phyloP scores from a whole-genome alignment of 176 grass and related monocot species.

The Canna indica region DNA sequence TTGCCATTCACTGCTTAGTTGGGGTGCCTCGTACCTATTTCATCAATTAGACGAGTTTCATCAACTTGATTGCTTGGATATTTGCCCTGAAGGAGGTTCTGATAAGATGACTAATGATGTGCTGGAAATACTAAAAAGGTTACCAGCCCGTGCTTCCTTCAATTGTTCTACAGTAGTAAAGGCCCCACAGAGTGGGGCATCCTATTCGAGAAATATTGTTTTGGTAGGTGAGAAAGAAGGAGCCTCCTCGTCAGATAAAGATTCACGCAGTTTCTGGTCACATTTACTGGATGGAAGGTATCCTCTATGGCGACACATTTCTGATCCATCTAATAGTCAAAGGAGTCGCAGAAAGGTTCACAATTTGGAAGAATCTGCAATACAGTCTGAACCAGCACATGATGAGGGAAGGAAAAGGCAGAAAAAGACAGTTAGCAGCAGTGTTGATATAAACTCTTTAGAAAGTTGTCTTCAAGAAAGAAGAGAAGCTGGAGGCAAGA shows the following conservation, averaged over 20 bases:
- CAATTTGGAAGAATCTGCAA: conserved; percentile 30
- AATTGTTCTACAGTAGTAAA: conserved; percentile 29
- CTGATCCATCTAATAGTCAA: conserved; percentile 36
- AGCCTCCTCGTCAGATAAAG: conserved; percentile 47
- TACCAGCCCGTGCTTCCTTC: conserved; percentile 18
- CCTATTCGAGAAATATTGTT: conserved; percentile 50
- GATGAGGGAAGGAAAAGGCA: conserved; percentile 43
- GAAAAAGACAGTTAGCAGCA: conserved; percentile 35
- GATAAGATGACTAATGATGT: conserved; percentile 35
- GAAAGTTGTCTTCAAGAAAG: conserved; percentile 20
- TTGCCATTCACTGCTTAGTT: conserved; percentile 74
- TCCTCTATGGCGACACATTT: conserved; percentile 63
- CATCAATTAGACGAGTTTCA: conserved; percentile 47
- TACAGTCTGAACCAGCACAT: conserved; percentile 32
- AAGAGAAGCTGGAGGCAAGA: conserved; percentile 27
- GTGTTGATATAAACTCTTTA: conserved; percentile 26
- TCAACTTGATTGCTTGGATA: conserved; percentile 26
- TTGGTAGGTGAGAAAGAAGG: conserved; percentile 67
- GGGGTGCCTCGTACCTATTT: conserved; percentile 71
- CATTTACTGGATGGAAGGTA: conserved; percentile 55
- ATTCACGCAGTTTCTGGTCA: conserved; percentile 65
- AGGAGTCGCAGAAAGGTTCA: conserved; percentile 69
- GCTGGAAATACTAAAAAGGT: conserved; percentile 32
- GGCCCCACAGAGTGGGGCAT: conserved; percentile 45
- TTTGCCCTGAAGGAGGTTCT: conserved; percentile 17